A percentile compares a stretch with the other conserved stretches of the same genome.
phyloP scores from a whole-genome alignment of 768 basidiomycete species.

The Tulasnella sp. region DNA sequence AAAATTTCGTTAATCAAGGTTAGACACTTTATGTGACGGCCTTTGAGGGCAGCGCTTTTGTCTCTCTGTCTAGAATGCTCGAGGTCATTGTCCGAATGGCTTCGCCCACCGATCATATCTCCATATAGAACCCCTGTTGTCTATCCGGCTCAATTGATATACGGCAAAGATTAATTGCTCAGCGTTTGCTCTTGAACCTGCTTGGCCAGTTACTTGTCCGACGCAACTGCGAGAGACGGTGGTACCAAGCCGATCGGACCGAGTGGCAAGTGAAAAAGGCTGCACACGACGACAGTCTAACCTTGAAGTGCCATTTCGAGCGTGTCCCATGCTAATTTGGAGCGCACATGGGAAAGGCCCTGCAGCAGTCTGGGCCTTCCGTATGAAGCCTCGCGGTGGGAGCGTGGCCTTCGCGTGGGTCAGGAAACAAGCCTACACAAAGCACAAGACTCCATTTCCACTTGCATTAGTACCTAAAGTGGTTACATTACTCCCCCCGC shows the following conservation, averaged over 20 bases:
- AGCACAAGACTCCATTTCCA: neutral
- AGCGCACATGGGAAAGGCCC: neutral
- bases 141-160: neutral
- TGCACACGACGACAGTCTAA: neutral
- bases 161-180: neutral
- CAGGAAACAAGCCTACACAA: neutral
- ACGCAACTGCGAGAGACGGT: neutral
- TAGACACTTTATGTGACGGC: neutral
- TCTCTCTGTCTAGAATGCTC: neutral
- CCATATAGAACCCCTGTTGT: too few relatives aligned
- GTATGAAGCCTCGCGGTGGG: neutral
- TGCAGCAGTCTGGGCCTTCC: neutral
- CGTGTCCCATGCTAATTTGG: neutral
- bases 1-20: neutral
- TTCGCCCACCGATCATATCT: too few relatives aligned
- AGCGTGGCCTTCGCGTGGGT: neutral
- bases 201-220: neutral
- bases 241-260: neutral
- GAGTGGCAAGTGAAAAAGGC: neutral
- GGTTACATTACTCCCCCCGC: neutral
- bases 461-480: neutral
- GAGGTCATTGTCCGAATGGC: too few relatives aligned
- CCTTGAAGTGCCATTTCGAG: neutral
- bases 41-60: neutral
- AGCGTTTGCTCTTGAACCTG: neutral